Percentiles rank a stretch among this genome's conserved stretches.
Conservation (phyloP, 73 alveolate species). For the Tetrahymena elliotti region DNA sequence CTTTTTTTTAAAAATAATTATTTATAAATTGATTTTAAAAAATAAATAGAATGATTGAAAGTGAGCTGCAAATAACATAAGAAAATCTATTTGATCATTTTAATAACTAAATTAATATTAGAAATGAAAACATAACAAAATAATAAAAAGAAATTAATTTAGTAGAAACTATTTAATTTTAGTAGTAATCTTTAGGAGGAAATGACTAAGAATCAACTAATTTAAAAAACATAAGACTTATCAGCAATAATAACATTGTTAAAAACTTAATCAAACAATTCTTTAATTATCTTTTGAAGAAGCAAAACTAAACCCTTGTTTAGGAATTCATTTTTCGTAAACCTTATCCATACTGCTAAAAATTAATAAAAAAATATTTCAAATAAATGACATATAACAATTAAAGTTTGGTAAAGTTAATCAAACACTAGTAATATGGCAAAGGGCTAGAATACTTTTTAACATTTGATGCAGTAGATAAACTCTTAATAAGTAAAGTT, state of each 20-base stretch:
- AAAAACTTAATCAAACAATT: not conserved
- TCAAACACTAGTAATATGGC: not conserved
- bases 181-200: too few species aligned
- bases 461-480: not conserved
- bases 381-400: not conserved
- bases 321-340: not conserved
- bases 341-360: not conserved
- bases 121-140: too few species aligned
- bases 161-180: too few species aligned
- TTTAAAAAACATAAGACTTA: not conserved
- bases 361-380: not conserved
- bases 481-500: not conserved
- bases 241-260: not conserved
- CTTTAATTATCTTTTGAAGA: not conserved
- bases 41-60: too few species aligned
- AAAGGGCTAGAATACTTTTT: not conserved
- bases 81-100: too few species aligned
- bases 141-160: too few species aligned
- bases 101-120: too few species aligned
- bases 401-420: not conserved
- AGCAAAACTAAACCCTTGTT: not conserved
- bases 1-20: too few species aligned
- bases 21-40: too few species aligned
- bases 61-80: too few species aligned
- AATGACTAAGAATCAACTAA: too few species aligned